Percentiles rank a stretch among this genome's conserved stretches.
Conservation (phyloP, 2,329 filamentous ascomycete species). For the Cladosporium cucumerinum region DNA sequence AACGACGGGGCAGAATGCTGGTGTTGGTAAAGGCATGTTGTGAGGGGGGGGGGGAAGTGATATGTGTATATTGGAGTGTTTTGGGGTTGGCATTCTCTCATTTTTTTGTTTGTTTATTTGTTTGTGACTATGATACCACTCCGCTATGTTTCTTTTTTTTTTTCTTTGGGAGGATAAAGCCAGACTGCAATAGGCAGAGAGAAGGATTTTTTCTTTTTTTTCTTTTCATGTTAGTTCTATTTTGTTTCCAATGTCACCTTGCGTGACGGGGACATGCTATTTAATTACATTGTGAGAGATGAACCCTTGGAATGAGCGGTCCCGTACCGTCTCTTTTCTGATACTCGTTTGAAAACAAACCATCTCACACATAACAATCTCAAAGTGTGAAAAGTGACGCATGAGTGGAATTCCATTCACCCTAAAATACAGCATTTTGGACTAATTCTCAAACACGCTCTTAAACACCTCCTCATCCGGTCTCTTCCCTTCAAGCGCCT, state of each 20-base stretch:
- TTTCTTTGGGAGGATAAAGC: background rate
- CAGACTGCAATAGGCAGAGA: background rate
- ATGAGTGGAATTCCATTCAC: too few species aligned
- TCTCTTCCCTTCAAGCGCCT: constrained; percentile 68
- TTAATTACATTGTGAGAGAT: too few species aligned
- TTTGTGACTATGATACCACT: constrained; percentile 1
- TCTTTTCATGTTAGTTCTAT: too few species aligned
- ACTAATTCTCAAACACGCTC: constrained; percentile 68
- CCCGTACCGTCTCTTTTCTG: too few species aligned
- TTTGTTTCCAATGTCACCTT: background rate
- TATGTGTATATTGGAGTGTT: background rate
- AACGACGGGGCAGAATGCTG: background rate
- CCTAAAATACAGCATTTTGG: too few species aligned
- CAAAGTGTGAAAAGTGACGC: too few species aligned
- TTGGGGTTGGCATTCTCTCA: background rate
- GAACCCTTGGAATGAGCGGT: too few species aligned
- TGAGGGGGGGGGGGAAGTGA: background rate
- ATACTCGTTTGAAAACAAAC: too few species aligned
- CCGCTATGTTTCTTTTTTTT: constrained; percentile 4
- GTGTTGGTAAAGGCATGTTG: background rate
- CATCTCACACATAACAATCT: too few species aligned
- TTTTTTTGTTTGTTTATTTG: background rate
- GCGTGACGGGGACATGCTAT: background rate
- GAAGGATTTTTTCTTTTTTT: too few species aligned
- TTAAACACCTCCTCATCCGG: constrained; percentile 81